Evolutionary conservation across 805 yeast species (phyloP), one percentile per base, ranked within the genome.

Genomic region (Sugiyamaella marilandica): DNA sequence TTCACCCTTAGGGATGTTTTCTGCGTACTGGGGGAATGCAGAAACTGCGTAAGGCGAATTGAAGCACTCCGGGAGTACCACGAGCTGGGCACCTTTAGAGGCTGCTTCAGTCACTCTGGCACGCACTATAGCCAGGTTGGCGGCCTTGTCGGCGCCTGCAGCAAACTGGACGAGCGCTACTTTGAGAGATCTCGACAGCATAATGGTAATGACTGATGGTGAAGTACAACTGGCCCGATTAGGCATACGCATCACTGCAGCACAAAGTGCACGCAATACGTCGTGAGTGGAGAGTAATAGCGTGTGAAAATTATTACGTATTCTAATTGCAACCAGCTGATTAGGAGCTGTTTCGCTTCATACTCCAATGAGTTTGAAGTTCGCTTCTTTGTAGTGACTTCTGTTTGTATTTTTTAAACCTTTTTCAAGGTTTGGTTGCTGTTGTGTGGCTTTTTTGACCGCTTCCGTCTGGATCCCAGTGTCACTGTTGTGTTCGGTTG

Each of bases 51-150:
- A 94, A 2, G 98, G 98, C 1, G 97, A 87, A 68, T 92, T 94
- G 79, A 91, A 92, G 72, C 97, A 90, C 71, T 94, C 98, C 8
- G 99, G 99, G 32, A 94, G 73, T 58, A 94, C 88, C 10, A 94
- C 79, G 41, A 92, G 73, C 62, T 91, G 86, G 7, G 84, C 79
- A 7, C 83, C 79, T 21, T 69, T 64, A 14, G 81, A 75, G 21
- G 84, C 82, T 0, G 98, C 97, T 52, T 78, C 80, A 19, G 75
- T 74, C 45, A 89, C 80, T 59, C 78, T 82, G 10, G 74, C 75
- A 47, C 79, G 75, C 3, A 87, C 96, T 59, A 85, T 83, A 47
- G 74, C 65, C 55, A 92, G 73, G 69, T 94, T 94, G 59, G 84
- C 85, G 0, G 80, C 70, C 68, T 94, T 94, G 68, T 88, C 91